These are phyloP conservation scores for Clarireedia sp. DNA, from an alignment of 2,329 filamentous ascomycete genomes.

Conservation along the genomic window DNA sequence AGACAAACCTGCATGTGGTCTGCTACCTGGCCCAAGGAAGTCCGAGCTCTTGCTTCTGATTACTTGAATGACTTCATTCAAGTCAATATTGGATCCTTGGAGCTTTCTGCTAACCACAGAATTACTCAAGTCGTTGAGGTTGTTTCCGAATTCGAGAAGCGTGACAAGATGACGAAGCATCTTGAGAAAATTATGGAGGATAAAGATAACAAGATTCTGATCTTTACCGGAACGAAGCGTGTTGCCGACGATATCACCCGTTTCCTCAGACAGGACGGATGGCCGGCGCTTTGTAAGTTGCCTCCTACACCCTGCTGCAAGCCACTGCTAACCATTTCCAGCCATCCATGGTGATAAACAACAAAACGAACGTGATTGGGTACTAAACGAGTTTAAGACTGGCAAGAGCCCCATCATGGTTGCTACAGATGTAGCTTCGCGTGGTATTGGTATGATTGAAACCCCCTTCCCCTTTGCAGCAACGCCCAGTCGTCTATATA, in stretches of 20 bases:
- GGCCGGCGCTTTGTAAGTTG: constrained; percentile 86
- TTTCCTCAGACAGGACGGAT: constrained; percentile 94
- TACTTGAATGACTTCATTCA: constrained; percentile 96
- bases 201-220: constrained; percentile 88
- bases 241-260: constrained; percentile 96
- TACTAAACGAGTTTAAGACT: constrained; percentile 98
- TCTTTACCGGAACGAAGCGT: constrained; percentile 91
- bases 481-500: constrained; percentile 50
- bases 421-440: constrained; percentile 97
- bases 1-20: constrained; percentile 99
- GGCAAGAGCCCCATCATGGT: constrained; percentile 99
- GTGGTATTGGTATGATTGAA: constrained; percentile 99
- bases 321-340: constrained; percentile 42
- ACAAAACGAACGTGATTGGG: constrained; percentile 99
- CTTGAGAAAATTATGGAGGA: constrained; percentile 97
- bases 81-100: constrained; percentile 96
- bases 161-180: constrained; percentile 94
- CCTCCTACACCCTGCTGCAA: constrained; percentile 34
- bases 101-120: constrained; percentile 92
- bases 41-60: constrained; percentile 81
- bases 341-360: constrained; percentile 99
- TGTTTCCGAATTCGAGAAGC: constrained; percentile 93
- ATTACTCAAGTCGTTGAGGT: constrained; percentile 98
- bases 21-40: constrained; percentile 98
- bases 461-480: constrained; percentile 41